Evolutionary conservation across 23 red algal species (phyloP).

Genomic region (Gracilaria domingensis): DNA sequence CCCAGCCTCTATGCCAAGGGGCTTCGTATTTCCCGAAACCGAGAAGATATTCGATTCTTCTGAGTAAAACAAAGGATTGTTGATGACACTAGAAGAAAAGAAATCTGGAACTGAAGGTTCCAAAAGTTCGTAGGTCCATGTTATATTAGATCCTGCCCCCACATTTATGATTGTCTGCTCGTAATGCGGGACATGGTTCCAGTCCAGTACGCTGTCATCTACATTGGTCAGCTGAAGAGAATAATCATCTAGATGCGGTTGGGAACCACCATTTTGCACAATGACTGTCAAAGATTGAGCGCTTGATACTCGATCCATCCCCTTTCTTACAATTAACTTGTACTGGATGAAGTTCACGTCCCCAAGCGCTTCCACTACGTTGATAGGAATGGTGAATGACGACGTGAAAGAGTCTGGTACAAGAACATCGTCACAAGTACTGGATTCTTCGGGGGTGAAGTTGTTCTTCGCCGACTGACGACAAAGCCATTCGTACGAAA

Average conservation of each 20-base stretch:
- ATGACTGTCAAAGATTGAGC: slow-evolving; percentile 44
- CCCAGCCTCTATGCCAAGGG: slow-evolving; percentile 69
- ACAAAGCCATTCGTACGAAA: slow-evolving; percentile 70
- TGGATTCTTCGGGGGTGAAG: slow-evolving; percentile 39
- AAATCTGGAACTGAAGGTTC: slow-evolving; percentile 63
- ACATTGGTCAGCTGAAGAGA: slow-evolving; percentile 55
- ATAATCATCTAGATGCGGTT: slow-evolving; percentile 51
- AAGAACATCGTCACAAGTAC: slow-evolving; percentile 25
- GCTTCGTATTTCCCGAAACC: slow-evolving; percentile 54
- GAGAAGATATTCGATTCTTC: slow-evolving; percentile 54
- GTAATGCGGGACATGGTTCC: slow-evolving; percentile 59
- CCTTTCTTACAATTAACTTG: slow-evolving; percentile 66
- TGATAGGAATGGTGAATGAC: slow-evolving; percentile 33
- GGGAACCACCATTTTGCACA: slow-evolving; percentile 29
- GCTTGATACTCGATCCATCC: slow-evolving; percentile 51
- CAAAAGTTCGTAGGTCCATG: slow-evolving; percentile 71
- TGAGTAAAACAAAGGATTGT: slow-evolving; percentile 54
- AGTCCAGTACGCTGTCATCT: slow-evolving; percentile 42
- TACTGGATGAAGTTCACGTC: slow-evolving; percentile 50
- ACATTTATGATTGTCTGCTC: slow-evolving; percentile 70
- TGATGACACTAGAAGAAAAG: slow-evolving; percentile 67
- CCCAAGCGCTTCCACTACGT: slow-evolving; percentile 22
- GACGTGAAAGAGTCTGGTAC: slow-evolving; percentile 38
- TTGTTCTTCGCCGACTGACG: slow-evolving; percentile 40
- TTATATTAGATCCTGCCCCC: slow-evolving; percentile 6